Evolutionary conservation across 163 green algal genomes (phyloP), one percentile per base, ranked within the genome.

Genomic region (Trebouxiophyceae sp.): DNA sequence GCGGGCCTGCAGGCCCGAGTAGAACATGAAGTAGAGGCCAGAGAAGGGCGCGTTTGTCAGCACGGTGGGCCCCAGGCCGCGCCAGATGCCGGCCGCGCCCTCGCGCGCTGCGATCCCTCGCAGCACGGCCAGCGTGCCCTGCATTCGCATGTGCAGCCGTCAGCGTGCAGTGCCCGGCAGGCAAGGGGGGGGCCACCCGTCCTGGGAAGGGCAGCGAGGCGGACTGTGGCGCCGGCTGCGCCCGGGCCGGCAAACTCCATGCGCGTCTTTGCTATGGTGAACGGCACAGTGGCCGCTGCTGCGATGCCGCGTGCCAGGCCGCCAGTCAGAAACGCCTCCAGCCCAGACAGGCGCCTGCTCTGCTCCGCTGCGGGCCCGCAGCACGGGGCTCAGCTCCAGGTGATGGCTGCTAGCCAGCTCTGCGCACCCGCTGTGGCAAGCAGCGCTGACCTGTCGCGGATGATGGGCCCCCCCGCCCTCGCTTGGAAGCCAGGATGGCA

Each of bases 1-100:
- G 3, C 59, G 45, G 19, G 66, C 56, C 39, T 87, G 80, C 16
- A 89, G 47, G 44, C 75, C 47, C 0, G 78, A 86, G 78, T 96
- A 96, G 33, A 96, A 86, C 77, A 90, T 85, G 71, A 95, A 96
- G 79, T 96, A 95, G 8, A 97, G 63, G 2, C 78, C 90, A 45
- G 89, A 95, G 67, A 95, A 96, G 6, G 91, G 91, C 0, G 87
- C 89, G 58, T 91, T 95, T 23, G 83, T 83, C 0, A 93, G 70
- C 5, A 96, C 76, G 3, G 89, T 95, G 6, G 91, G 91, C 27
- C 76, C 74, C 31, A 95, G 56, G 24, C 91, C 91, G 0, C 75
- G 57, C 66, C 92, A 95, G 28, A 96, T 67, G 0, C 91, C 90
- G 0, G 73, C 57, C 27, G 82, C 23, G 0, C 91, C 89, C 72